Base-by-base conservation (phyloP, 2,329 filamentous ascomycete species). In the Rhynchosporium secalis region DNA sequence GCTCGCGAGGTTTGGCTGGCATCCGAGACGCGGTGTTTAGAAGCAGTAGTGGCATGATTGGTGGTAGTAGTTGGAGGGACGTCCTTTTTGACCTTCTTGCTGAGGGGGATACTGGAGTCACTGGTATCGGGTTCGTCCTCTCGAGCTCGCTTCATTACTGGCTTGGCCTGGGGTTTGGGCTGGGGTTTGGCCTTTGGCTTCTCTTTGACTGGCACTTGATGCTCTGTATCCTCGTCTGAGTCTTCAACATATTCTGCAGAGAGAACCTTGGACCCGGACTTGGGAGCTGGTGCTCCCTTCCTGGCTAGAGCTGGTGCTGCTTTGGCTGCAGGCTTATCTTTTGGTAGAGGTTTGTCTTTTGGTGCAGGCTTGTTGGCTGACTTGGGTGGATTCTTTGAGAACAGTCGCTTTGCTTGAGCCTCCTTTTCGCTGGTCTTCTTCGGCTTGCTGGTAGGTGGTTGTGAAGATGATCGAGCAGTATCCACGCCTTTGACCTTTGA, bases 341-440 rank as follows among this genome's bases (percentile, higher is more conserved):
- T 36, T 48, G 66, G 36, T 4, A 58, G 36, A 13, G 69, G 36
- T 38, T 36, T 41, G 38, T 59, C 41, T 47, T 71, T 71, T 29
- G 51, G 29, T 12, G 59, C 59, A 13, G 61, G 36, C n/a, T 63
- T 63, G 49, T 52, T 36, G 33, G 60, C 48, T 15, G 56, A 49
- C 52, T 62, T 62, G 33, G 48, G 31, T 15, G 58, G 61, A 40
- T 58, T 58, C 46, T 69, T 78, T 7, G 78, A 77, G 20, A 85
- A 72, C 4, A 85, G 75, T 47, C 82, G 80, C 74, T 86, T 87
- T 9, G 80, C 78, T 70, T 85, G 83, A 3, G 81, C 79, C 62
- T 85, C 81, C 43, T 79, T 79, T 33, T 81, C 79, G 57, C 75
- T 78, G 20, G 76, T 68, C 73, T 87, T 87, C 77, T 86, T 87